Evolutionary conservation across 2,329 filamentous ascomycete genomes (phyloP).

Genomic region (Fusarium begoniae): DNA sequence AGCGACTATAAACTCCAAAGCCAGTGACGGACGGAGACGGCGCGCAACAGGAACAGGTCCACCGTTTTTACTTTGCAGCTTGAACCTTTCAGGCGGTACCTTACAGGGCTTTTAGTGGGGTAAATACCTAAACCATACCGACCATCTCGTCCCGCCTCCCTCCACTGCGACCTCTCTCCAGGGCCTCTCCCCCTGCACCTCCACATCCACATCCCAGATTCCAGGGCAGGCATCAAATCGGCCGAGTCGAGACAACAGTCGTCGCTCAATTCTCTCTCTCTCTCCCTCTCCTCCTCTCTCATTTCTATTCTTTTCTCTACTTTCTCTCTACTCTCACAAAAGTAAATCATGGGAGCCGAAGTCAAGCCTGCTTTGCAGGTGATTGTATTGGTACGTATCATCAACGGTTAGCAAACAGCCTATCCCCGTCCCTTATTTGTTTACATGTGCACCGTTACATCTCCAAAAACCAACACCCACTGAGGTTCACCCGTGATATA

Average conservation of each 20-base stretch:
- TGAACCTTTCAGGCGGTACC: slow-evolving; percentile 31
- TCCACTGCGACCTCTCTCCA: neutral
- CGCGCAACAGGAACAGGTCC: neutral
- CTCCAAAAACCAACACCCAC: neutral
- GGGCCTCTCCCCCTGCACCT: neutral
- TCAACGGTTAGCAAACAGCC: slow-evolving; percentile 1
- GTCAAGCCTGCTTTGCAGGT: slow-evolving; percentile 70
- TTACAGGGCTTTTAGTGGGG: slow-evolving; percentile 34
- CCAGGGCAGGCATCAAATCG: slow-evolving; percentile 6
- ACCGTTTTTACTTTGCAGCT: slow-evolving; percentile 18
- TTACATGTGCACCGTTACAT: slow-evolving; percentile 16
- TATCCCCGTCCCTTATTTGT: slow-evolving; percentile 4
- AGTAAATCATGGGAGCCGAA: slow-evolving; percentile 37
- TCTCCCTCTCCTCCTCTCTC: neutral
- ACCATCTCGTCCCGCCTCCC: neutral
- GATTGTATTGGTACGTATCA: slow-evolving; percentile 74
- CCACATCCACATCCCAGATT: slow-evolving; percentile 7
- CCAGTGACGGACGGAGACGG: slow-evolving; percentile 32
- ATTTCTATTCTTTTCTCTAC: neutral
- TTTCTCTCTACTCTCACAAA: neutral
- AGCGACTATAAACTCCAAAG: neutral
- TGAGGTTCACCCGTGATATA: neutral
- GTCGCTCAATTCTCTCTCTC: neutral
- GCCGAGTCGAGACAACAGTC: slow-evolving; percentile 5
- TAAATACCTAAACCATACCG: slow-evolving; percentile 1